Percentiles rank a stretch among this genome's conserved stretches.
Evolutionary conservation across 2,329 filamentous ascomycete genomes (phyloP).

Genomic region (Penicillium polonicum): DNA sequence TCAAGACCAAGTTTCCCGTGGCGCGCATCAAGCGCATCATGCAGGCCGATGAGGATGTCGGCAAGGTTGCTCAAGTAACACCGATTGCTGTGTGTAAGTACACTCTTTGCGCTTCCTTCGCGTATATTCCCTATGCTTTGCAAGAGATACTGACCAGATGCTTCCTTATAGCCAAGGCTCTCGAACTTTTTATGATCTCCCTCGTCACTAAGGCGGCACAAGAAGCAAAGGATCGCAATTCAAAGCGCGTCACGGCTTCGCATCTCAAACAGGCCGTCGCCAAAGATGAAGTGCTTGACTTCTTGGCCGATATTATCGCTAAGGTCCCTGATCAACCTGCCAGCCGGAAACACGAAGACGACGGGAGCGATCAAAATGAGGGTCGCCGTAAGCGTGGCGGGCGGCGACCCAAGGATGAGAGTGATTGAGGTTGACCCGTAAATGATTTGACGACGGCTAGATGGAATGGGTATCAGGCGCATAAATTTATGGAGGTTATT

Average conservation of each 20-base stretch:
- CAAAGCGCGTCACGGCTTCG: conserved; percentile 82
- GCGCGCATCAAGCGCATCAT: conserved; percentile 98
- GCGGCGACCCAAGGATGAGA: conserved; percentile 43
- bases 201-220: conserved; percentile 85
- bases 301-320: conserved; percentile 82
- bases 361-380: conserved; percentile 48
- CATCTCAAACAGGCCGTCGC: conserved; percentile 91
- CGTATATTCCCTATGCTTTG: not conserved
- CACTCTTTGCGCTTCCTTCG: not conserved
- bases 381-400: conserved; percentile 48
- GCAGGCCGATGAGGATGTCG: conserved; percentile 98
- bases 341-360: conserved; percentile 45
- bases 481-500: conserved; percentile 10
- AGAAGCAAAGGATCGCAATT: conserved; percentile 76
- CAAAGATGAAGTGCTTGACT: conserved; percentile 90
- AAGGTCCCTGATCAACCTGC: conserved; percentile 70
- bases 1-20: conserved; percentile 94
- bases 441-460: conserved; percentile 25
- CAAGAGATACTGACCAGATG: conserved; percentile 21
- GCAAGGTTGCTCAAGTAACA: conserved; percentile 96
- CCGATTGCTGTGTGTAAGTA: conserved; percentile 80
- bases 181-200: conserved; percentile 97
- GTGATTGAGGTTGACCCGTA: conserved; percentile 27
- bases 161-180: conserved; percentile 67
- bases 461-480: conserved; percentile 23